Conservation (phyloP, 306 rosid genomes). For the Acacia crassicarpa region DNA sequence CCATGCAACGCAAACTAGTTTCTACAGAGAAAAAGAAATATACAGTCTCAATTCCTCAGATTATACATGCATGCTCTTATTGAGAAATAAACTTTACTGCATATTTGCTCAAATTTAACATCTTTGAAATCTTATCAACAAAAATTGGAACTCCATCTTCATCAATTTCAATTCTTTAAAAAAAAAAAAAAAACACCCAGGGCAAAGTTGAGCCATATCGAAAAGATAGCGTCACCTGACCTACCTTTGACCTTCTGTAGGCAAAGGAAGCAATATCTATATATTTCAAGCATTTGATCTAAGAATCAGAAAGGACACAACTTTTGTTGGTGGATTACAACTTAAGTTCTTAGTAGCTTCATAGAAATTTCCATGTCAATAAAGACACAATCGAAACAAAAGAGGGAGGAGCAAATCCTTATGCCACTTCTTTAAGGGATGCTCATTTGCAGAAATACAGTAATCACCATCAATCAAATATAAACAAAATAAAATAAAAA, state of each 20-base stretch:
- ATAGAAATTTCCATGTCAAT: not conserved
- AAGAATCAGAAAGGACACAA: not conserved
- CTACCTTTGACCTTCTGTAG: not conserved
- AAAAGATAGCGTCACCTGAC: not conserved
- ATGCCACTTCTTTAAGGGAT: not conserved
- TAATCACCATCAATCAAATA: not conserved
- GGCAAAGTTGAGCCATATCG: not conserved
- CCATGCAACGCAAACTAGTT: not conserved
- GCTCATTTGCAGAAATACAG: not conserved
- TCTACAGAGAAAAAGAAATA: not conserved
- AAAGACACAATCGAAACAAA: not conserved
- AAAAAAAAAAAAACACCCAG: not conserved
- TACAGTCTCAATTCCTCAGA: not conserved
- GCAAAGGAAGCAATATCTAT: too few species aligned
- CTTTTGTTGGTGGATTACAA: not conserved
- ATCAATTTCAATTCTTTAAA: not conserved
- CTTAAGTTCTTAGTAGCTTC: not conserved
- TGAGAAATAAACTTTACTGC: not conserved
- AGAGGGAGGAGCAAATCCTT: not conserved
- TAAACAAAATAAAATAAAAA: not conserved
- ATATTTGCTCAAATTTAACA: not conserved
- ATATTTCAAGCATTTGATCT: not conserved
- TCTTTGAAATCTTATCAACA: not conserved
- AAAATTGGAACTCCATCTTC: conserved; percentile 11
- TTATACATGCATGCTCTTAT: not conserved